Evolutionary conservation across 352 stramenopile species (phyloP).

Genomic region (Pythium apleroticum): DNA sequence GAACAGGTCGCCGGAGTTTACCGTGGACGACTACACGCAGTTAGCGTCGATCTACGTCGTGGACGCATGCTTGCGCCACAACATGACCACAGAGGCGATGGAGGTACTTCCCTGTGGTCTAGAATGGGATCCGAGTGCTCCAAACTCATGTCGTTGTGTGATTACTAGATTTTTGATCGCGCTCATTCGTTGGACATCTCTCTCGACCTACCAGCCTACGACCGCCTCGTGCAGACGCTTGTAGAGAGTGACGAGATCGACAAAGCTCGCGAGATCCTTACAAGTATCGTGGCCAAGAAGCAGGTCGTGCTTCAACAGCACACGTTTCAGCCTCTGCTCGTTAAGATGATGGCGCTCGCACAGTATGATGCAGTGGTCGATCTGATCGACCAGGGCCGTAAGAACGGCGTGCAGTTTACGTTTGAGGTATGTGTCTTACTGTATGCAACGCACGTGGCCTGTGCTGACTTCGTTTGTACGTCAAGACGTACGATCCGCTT

Average conservation of each 20-base stretch:
- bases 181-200: slow-evolving; percentile 28
- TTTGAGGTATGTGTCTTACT: slow-evolving; percentile 33
- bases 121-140: too few relatives aligned
- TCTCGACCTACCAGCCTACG: slow-evolving; percentile 61
- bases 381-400: slow-evolving; percentile 53
- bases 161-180: slow-evolving; percentile 49
- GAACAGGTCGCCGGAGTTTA: slow-evolving; percentile 32
- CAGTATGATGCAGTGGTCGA: slow-evolving; percentile 48
- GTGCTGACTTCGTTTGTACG: not conserved
- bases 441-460: not conserved
- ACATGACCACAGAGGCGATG: slow-evolving; percentile 48
- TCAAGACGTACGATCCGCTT: slow-evolving; percentile 62
- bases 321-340: slow-evolving; percentile 49
- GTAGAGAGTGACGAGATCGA: slow-evolving; percentile 41
- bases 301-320: slow-evolving; percentile 55
- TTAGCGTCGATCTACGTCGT: slow-evolving; percentile 67
- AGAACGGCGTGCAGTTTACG: slow-evolving; percentile 52
- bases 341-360: slow-evolving; percentile 46
- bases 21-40: slow-evolving; percentile 62
- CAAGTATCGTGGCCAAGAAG: slow-evolving; percentile 34
- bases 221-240: slow-evolving; percentile 43
- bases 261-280: slow-evolving; percentile 45
- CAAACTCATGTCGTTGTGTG: too few relatives aligned
- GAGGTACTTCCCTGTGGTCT: too few relatives aligned
- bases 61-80: slow-evolving; percentile 54